Percentiles rank a stretch among this genome's conserved stretches.
Conservation (phyloP, 164 flowering plant genomes). For the Aristolochia contorta region DNA sequence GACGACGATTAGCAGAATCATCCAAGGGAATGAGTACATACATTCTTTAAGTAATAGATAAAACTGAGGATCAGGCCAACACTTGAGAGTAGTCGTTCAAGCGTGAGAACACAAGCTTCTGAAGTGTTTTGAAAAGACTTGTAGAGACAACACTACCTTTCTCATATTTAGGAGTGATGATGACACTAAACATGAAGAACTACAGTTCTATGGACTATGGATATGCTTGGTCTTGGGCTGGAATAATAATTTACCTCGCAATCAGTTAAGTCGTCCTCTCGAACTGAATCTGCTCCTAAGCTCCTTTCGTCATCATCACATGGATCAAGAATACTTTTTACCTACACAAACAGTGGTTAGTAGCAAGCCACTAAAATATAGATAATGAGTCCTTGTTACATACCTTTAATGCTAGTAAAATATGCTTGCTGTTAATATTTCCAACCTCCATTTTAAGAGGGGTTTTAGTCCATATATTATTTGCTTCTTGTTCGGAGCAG, state of each 20-base stretch:
- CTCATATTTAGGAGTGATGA: background rate
- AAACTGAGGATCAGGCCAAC: no score
- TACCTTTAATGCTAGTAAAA: constrained; percentile 80
- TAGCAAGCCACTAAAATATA: background rate
- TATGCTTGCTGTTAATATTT: constrained; percentile 92
- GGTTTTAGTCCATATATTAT: constrained; percentile 54
- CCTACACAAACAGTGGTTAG: constrained; percentile 31
- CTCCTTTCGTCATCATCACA: constrained; percentile 74
- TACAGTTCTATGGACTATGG: background rate
- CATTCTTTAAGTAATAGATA: no score
- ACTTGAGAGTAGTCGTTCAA: no score
- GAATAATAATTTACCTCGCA: constrained; percentile 45
- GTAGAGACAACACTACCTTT: background rate
- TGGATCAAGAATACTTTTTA: constrained; percentile 89
- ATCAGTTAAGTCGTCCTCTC: constrained; percentile 47
- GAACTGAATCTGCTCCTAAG: constrained; percentile 61
- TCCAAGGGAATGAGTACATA: no score
- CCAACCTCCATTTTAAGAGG: constrained; percentile 93
- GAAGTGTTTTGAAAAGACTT: no score
- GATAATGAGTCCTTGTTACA: background rate
- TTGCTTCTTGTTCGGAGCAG: constrained; percentile 72
- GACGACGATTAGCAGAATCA: no score
- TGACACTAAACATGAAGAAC: background rate
- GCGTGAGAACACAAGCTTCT: no score
- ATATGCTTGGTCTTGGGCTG: background rate